These are phyloP conservation scores for Candida qinlingensis DNA, from an alignment of 805 yeast genomes.

Conservation along the genomic window DNA sequence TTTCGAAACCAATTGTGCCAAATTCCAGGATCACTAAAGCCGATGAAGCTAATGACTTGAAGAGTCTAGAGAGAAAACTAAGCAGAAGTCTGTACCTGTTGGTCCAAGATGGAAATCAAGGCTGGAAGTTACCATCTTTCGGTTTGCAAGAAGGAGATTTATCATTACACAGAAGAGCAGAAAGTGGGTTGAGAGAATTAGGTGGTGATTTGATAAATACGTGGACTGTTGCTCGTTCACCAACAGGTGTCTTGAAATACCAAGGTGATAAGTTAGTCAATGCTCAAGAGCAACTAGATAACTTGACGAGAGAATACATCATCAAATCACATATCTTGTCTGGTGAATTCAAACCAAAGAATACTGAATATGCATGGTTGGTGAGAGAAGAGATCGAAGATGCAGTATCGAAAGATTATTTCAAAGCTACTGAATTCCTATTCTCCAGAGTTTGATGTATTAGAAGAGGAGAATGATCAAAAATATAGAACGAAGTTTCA, in stretches of 20 bases:
- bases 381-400: conserved; percentile 69
- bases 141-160: conserved; percentile 33
- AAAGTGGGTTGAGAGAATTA: conserved; percentile 58
- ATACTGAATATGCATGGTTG: conserved; percentile 70
- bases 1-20: conserved; percentile 63
- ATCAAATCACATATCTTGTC: conserved; percentile 86
- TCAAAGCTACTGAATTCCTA: conserved; percentile 40
- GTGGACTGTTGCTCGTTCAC: conserved; percentile 88
- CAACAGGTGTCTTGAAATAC: conserved; percentile 63
- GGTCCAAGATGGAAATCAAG: conserved; percentile 39
- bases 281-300: conserved; percentile 14
- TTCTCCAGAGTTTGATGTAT: conserved; percentile 27
- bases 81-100: conserved; percentile 76
- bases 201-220: conserved; percentile 79
- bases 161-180: conserved; percentile 65
- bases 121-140: conserved; percentile 84
- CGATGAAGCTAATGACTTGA: conserved; percentile 55
- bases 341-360: conserved; percentile 56
- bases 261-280: conserved; percentile 19
- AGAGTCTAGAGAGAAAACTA: conserved; percentile 73
- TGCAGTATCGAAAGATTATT: conserved; percentile 51
- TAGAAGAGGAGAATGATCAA: background rate
- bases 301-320: conserved; percentile 51
- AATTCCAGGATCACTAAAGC: conserved; percentile 75
- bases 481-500: background rate